Evolutionary conservation across 495 filamentous ascomycete species (phyloP).

Genomic region (Penicillium coffeae): DNA sequence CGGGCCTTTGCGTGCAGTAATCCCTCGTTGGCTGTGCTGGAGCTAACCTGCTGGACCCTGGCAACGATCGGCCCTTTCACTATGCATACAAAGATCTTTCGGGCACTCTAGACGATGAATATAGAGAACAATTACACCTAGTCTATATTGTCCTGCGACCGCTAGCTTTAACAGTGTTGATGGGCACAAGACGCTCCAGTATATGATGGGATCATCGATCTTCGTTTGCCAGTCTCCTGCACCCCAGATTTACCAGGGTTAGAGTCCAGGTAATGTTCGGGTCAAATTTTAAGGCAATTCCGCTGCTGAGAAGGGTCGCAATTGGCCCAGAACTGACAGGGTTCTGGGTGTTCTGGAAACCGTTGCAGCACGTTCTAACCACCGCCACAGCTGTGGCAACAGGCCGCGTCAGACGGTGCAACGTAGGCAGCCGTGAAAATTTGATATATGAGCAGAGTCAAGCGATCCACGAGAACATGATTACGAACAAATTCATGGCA

Average conservation of each 20-base stretch:
- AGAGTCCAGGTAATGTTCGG: no score
- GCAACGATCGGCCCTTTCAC: neutral
- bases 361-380: neutral
- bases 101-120: no score
- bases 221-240: no score
- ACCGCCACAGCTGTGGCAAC: constrained; percentile 17
- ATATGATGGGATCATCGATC: no score
- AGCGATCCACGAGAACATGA: no score
- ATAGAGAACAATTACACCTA: no score
- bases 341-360: constrained; percentile 5
- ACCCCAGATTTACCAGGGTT: neutral
- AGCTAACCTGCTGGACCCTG: constrained; percentile 2
- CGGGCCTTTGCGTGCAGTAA: constrained; percentile 1
- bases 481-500: neutral
- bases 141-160: no score
- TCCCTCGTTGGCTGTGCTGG: neutral
- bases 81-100: no score
- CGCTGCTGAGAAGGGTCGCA: neutral
- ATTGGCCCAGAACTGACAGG: neutral
- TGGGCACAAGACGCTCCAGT: no score
- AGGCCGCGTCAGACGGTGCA: constrained; percentile 13
- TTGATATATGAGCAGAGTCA: neutral
- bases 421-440: constrained; percentile 10
- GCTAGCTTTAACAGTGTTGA: no score
- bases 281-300: no score